Percentiles rank a stretch among this genome's conserved stretches.
phyloP scores from a whole-genome alignment of 225 moss, liverwort and hornwort genomes.

The Bryum argenteum region DNA sequence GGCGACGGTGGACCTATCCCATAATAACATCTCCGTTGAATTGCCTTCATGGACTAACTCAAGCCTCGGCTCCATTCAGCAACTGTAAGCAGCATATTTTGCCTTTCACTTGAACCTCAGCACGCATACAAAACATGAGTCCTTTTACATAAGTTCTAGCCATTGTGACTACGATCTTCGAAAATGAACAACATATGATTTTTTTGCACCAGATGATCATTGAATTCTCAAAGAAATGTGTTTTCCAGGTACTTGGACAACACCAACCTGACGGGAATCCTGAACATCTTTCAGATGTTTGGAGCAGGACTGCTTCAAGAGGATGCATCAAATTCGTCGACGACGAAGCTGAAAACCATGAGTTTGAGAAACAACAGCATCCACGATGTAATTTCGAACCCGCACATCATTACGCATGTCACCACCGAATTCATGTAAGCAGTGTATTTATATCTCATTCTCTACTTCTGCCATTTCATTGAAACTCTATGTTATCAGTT shows the following conservation, averaged over 20 bases:
- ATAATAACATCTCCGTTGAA: slow-evolving; percentile 11
- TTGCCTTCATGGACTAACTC: slow-evolving; percentile 21
- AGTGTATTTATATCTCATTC: too few relatives aligned
- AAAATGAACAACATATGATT: too few relatives aligned
- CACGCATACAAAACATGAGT: too few relatives aligned
- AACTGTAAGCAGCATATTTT: slow-evolving; percentile 35
- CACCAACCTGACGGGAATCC: slow-evolving; percentile 17
- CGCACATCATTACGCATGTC: not conserved
- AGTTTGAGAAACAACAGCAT: slow-evolving; percentile 29
- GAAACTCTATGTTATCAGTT: too few relatives aligned
- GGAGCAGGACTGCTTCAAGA: not conserved
- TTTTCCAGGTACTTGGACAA: slow-evolving; percentile 37
- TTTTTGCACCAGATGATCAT: too few relatives aligned
- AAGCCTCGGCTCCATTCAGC: slow-evolving; percentile 1
- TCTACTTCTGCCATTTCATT: too few relatives aligned
- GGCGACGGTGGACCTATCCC: slow-evolving; percentile 6
- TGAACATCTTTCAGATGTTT: slow-evolving; percentile 19
- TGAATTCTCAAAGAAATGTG: too few relatives aligned
- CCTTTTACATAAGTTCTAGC: too few relatives aligned
- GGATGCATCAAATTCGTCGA: not conserved
- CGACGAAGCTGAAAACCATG: not conserved
- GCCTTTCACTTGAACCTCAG: too few relatives aligned
- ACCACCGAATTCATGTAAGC: slow-evolving; percentile 21
- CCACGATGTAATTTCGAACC: not conserved
- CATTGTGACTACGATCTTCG: too few relatives aligned